These are phyloP conservation scores for Heterobasidion parviporum DNA, from an alignment of 1,284 basidiomycete species.

Conservation along the genomic window DNA sequence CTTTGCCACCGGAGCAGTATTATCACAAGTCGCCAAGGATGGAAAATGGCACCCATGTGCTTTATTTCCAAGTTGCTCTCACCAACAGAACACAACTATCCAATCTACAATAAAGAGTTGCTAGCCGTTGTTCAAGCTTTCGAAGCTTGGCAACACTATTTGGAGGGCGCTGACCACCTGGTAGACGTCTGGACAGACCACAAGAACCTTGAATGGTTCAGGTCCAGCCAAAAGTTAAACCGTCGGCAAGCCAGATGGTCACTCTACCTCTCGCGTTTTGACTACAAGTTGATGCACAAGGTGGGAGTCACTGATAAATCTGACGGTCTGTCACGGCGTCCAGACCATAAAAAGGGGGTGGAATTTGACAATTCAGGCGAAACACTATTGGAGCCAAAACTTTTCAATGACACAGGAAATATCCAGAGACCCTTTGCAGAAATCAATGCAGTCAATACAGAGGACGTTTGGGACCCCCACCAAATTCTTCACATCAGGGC, in stretches of 20 bases:
- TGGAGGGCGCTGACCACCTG: conserved; percentile 4
- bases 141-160: conserved; percentile 18
- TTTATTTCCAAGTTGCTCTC: background rate
- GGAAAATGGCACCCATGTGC: background rate
- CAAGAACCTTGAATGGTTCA: conserved; percentile 18
- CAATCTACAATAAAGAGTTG: conserved; percentile 27
- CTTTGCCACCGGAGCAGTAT: background rate
- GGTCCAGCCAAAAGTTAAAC: conserved; percentile 8
- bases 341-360: background rate
- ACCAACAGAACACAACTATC: conserved; percentile 19
- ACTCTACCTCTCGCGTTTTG: background rate
- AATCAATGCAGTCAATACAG: too few relatives aligned
- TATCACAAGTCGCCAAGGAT: background rate
- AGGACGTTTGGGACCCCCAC: too few relatives aligned
- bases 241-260: conserved; percentile 13
- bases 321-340: background rate
- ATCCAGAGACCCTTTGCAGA: background rate
- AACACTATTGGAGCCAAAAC: background rate
- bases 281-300: background rate
- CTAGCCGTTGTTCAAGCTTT: conserved; percentile 5
- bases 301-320: background rate
- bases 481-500: too few relatives aligned
- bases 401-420: background rate
- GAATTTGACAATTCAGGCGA: background rate
- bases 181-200: conserved; percentile 20